Percentiles rank a stretch among this genome's conserved stretches.
Evolutionary conservation across 2,329 filamentous ascomycete genomes (phyloP).

Genomic region (Claviceps africana): DNA sequence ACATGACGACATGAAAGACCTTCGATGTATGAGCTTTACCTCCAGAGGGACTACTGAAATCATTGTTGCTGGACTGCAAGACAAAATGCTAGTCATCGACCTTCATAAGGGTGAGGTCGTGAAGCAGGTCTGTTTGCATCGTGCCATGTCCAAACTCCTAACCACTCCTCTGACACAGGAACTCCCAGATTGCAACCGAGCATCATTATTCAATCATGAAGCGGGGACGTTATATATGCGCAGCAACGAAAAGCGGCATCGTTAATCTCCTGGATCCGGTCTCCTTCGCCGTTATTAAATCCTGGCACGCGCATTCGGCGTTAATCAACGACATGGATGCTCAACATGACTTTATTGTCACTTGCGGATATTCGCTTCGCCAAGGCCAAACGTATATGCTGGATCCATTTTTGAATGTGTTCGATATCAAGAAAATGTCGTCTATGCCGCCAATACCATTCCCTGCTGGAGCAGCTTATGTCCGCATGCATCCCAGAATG

Average conservation of each 20-base stretch:
- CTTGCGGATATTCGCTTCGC: conserved; percentile 81
- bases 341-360: conserved; percentile 86
- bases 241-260: conserved; percentile 67
- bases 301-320: conserved; percentile 81
- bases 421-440: conserved; percentile 80
- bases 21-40: conserved; percentile 92
- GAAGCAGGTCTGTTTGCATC: conserved; percentile 37
- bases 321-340: conserved; percentile 95
- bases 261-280: conserved; percentile 77
- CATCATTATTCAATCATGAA: conserved; percentile 86
- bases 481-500: conserved; percentile 92
- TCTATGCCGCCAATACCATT: conserved; percentile 85
- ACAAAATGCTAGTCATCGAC: conserved; percentile 67
- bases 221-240: conserved; percentile 78
- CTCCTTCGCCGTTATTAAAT: conserved; percentile 65
- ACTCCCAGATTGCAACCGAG: conserved; percentile 32
- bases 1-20: conserved; percentile 64
- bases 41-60: conserved; percentile 73
- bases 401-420: conserved; percentile 88
- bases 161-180: conserved; percentile 16
- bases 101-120: conserved; percentile 56
- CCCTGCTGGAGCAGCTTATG: conserved; percentile 82
- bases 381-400: conserved; percentile 62
- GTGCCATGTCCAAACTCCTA: background rate
- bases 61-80: conserved; percentile 74